phyloP scores from a whole-genome alignment of 1,139 yeast genomes.

The Yamadazyma spencermartinsiae region DNA sequence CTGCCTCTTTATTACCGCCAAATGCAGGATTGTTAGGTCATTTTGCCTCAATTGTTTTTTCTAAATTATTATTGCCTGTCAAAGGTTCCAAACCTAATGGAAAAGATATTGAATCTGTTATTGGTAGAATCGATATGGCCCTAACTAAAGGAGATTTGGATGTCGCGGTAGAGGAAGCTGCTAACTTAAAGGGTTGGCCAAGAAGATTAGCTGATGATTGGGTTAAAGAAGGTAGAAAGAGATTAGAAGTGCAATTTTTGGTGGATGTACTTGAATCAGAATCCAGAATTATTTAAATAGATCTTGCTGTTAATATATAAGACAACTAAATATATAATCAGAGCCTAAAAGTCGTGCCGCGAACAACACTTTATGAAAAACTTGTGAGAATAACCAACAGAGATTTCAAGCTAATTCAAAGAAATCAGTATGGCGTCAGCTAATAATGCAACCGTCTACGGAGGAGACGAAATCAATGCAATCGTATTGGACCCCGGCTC shows the following conservation, averaged over 20 bases:
- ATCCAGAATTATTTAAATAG: slow-evolving; percentile 35
- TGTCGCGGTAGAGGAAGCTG: slow-evolving; percentile 89
- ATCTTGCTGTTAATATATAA: too few species aligned
- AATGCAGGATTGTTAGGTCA: slow-evolving; percentile 96
- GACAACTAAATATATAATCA: too few species aligned
- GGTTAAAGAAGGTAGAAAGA: slow-evolving; percentile 85
- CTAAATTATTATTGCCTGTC: slow-evolving; percentile 68
- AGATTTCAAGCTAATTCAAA: slow-evolving; percentile 47
- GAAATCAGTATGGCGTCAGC: slow-evolving; percentile 11
- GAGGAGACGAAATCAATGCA: slow-evolving; percentile 84
- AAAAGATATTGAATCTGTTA: slow-evolving; percentile 82
- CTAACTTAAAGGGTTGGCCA: slow-evolving; percentile 90
- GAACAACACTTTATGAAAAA: too few species aligned
- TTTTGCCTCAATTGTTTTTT: slow-evolving; percentile 73
- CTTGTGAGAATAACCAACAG: too few species aligned
- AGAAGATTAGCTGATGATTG: slow-evolving; percentile 88
- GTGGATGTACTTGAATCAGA: slow-evolving; percentile 66
- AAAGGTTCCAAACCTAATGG: slow-evolving; percentile 63
- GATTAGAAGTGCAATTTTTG: slow-evolving; percentile 83
- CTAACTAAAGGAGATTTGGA: slow-evolving; percentile 77
- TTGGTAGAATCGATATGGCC: slow-evolving; percentile 81
- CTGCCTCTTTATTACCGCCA: slow-evolving; percentile 87
- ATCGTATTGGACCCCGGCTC: slow-evolving; percentile 92
- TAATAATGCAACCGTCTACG: slow-evolving; percentile 33
- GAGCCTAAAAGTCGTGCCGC: too few species aligned